Conservation (phyloP, 1,139 yeast species). For the Nakaseomyces glabratus region DNA sequence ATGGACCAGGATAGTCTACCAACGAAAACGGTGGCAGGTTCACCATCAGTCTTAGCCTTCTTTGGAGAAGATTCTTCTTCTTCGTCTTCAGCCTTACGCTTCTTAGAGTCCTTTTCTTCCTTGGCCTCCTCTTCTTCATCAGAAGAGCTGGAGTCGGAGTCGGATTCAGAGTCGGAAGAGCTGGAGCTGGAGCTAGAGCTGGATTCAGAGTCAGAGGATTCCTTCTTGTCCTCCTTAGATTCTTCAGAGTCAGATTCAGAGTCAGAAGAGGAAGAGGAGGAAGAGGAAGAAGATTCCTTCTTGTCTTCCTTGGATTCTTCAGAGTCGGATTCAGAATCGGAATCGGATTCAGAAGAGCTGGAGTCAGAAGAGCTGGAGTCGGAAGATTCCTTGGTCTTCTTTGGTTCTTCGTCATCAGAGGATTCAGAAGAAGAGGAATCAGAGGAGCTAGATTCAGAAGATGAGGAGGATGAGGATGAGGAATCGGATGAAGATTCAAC, state of each 20-base stretch:
- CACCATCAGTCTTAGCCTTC: slow-evolving; percentile 38
- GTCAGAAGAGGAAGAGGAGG: slow-evolving; percentile 29
- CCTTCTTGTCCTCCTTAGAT: too few species aligned
- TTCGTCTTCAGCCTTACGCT: slow-evolving; percentile 35
- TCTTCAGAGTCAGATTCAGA: slow-evolving; percentile 29
- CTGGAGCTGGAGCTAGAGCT: slow-evolving; percentile 20
- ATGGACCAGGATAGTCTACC: slow-evolving; percentile 97
- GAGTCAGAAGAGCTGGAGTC: slow-evolving; percentile 30
- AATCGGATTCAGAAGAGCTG: slow-evolving; percentile 18
- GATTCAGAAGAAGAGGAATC: slow-evolving; percentile 10
- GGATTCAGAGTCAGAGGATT: slow-evolving; percentile 31
- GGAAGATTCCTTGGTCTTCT: too few species aligned
- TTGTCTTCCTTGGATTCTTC: slow-evolving; percentile 29
- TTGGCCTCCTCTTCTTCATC: slow-evolving; percentile 20
- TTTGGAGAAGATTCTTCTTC: slow-evolving; percentile 29
- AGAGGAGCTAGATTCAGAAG: slow-evolving; percentile 8
- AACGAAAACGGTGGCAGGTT: slow-evolving; percentile 85
- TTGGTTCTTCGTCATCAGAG: slow-evolving; percentile 11
- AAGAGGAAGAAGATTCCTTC: slow-evolving; percentile 14
- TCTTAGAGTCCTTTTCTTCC: slow-evolving; percentile 23
- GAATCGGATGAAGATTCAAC: slow-evolving; percentile 12
- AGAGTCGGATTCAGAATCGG: slow-evolving; percentile 31
- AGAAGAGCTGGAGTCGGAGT: slow-evolving; percentile 22
- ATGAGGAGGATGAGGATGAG: slow-evolving; percentile 14
- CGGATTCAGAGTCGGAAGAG: slow-evolving; percentile 29